Percentiles rank a stretch among this genome's conserved stretches.
phyloP scores from a whole-genome alignment of 2,329 filamentous ascomycete genomes.

The Arthrinium puccinioides region DNA sequence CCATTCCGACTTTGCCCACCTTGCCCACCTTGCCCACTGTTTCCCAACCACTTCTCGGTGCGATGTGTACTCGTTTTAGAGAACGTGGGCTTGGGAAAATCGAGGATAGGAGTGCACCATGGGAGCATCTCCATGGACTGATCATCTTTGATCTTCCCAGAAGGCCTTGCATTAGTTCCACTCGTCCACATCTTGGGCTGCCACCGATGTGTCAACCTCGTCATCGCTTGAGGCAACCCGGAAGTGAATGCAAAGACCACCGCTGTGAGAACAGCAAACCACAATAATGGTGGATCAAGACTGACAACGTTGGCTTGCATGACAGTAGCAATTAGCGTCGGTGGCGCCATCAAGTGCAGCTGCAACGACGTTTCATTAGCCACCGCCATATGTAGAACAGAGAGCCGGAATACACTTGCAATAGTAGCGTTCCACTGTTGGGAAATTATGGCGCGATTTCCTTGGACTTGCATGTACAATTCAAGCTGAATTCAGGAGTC shows the following conservation, averaged over 20 bases:
- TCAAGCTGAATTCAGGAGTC: not conserved
- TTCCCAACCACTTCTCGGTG: not conserved
- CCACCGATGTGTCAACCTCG: not conserved
- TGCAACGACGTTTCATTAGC: not conserved
- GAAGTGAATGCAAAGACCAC: not conserved
- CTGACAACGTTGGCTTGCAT: not conserved
- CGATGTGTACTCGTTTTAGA: not conserved
- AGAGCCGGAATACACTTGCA: too few relatives aligned
- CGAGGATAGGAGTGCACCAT: too few relatives aligned
- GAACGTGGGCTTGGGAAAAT: not conserved
- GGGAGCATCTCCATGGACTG: too few relatives aligned
- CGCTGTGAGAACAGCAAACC: too few relatives aligned
- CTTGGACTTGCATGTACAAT: not conserved
- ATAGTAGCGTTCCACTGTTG: not conserved
- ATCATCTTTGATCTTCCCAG: not conserved
- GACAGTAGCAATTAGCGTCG: not conserved
- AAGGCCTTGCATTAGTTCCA: not conserved
- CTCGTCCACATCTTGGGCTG: not conserved
- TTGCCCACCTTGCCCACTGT: not conserved
- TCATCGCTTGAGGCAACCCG: not conserved
- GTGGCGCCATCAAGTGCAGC: not conserved
- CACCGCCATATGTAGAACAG: not conserved
- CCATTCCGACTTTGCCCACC: too few relatives aligned
- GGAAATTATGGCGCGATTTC: not conserved
- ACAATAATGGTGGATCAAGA: too few relatives aligned